Evolutionary conservation across 352 stramenopile genomes (phyloP), one percentile per base, ranked within the genome.

Genomic region (Pythium monospermum): DNA sequence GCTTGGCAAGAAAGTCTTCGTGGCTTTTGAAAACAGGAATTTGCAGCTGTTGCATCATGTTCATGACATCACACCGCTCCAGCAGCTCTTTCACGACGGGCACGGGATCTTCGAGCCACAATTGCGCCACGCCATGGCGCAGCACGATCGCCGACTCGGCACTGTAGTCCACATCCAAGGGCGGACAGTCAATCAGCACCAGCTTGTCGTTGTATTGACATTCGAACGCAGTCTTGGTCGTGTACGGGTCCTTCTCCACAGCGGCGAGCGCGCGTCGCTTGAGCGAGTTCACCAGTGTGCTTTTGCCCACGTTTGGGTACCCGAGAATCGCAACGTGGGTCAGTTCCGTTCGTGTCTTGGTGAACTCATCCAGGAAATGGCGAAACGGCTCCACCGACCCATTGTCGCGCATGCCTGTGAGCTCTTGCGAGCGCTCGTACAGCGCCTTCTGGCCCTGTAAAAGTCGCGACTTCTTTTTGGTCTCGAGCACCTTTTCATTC

Each of bases 301-400:
- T 95, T 71, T 99, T 98, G 57, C 82, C 82, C 22, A 92, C 82
- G 55, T 99, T 99, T 23, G 97, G 96, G 80, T 99, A 99, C 6
- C 97, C 97, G n/a, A 99, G 78, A n/a, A 99, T 69, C 16, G 96
- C 96, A 2, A 99, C 91, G 6, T 87, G 84, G 35, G 98, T 38
- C 5, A 69, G 51, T 30, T 67, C 55, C 0, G 67, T 92, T 5
- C 79, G 75, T 7, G 76, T 91, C 51, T 92, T 91, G 43, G 80
- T 91, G 68, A 98, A 97, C 58, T 98, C 98, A 52, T 99, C 98
- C 8, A 99, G 66, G 11, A 99, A 83, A 50, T 96, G 64, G 18
- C 98, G 77, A 1, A 99, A 58, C 10, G 85, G 69, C 47, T 99
- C 91, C 26, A 92, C 76, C 41, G 61, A 68, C 59, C 82, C 82